These are phyloP conservation scores for Silybum marianum DNA, from an alignment of 129 eudicot species.

Conservation along the genomic window DNA sequence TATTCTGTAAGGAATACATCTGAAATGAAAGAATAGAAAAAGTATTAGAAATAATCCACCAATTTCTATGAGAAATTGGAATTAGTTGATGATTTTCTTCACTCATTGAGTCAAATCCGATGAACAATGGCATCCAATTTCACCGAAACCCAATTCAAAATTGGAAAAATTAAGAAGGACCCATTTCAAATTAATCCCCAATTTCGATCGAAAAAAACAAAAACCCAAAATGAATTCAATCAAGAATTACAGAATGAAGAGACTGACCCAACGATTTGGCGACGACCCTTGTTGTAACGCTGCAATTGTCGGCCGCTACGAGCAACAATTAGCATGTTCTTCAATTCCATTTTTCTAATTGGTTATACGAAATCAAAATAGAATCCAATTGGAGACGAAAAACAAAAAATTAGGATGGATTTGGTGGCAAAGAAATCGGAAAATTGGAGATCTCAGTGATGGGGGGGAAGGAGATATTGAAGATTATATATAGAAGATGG, in stretches of 20 bases:
- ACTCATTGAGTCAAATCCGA: background rate
- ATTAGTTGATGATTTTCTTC: background rate
- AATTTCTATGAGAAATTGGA: no score
- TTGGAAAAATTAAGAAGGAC: background rate
- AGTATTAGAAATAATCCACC: background rate
- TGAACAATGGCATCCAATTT: background rate
- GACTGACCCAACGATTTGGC: slow-evolving; percentile 80
- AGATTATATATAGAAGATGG: slow-evolving; percentile 10
- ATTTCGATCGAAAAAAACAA: background rate
- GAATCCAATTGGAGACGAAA: background rate
- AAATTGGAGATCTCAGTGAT: slow-evolving; percentile 15
- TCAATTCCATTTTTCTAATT: slow-evolving; percentile 43
- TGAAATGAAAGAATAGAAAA: slow-evolving; percentile 25
- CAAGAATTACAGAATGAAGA: background rate
- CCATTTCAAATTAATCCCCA: background rate
- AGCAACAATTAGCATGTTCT: slow-evolving; percentile 64
- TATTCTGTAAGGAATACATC: slow-evolving; percentile 85
- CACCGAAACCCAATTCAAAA: slow-evolving; percentile 2
- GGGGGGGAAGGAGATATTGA: slow-evolving; percentile 4
- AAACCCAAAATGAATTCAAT: background rate
- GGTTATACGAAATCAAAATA: background rate
- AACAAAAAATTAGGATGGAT: background rate
- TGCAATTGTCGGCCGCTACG: slow-evolving; percentile 80
- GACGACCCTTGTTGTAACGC: slow-evolving; percentile 68
- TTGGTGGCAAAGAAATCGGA: background rate